A percentile compares a stretch with the other conserved stretches of the same genome.
Evolutionary conservation across 2,329 filamentous ascomycete species (phyloP).

Genomic region (Ophiostoma australiae): DNA sequence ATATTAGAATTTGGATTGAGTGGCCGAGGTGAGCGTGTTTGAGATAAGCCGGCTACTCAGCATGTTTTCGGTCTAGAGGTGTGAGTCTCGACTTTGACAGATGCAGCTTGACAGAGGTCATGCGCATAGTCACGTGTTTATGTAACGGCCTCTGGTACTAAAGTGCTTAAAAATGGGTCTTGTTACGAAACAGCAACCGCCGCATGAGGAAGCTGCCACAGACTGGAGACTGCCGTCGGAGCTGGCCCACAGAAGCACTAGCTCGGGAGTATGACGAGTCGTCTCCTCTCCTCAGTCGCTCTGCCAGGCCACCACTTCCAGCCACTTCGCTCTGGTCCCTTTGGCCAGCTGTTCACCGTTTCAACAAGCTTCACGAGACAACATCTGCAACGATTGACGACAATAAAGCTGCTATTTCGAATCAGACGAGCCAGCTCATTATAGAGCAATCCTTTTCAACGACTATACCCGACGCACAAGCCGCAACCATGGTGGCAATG

Average conservation of each 20-base stretch:
- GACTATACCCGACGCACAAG: not conserved
- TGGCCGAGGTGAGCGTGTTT: not conserved
- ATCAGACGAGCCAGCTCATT: not conserved
- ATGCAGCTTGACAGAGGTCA: not conserved
- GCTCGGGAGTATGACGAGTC: slow-evolving; percentile 13
- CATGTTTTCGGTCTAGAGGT: not conserved
- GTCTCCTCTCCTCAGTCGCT: slow-evolving; percentile 11
- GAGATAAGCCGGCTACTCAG: not conserved
- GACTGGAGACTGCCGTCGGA: slow-evolving; percentile 1
- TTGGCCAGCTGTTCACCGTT: not conserved
- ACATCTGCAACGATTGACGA: not conserved
- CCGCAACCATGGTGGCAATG: slow-evolving; percentile 10
- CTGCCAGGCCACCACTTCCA: slow-evolving; percentile 13
- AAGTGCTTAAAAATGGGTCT: slow-evolving; percentile 13
- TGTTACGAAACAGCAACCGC: slow-evolving; percentile 21
- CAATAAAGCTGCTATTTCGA: not conserved
- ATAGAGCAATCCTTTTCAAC: not conserved
- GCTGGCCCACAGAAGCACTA: slow-evolving; percentile 10
- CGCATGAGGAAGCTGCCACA: slow-evolving; percentile 21
- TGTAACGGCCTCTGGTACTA: not conserved
- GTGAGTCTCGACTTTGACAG: not conserved
- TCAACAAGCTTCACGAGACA: not conserved
- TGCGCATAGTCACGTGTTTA: not conserved
- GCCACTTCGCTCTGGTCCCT: not conserved
- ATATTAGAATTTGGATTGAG: not conserved